Base-by-base conservation (phyloP, 2,329 filamentous ascomycete species). In the Exophiala spinifera region DNA sequence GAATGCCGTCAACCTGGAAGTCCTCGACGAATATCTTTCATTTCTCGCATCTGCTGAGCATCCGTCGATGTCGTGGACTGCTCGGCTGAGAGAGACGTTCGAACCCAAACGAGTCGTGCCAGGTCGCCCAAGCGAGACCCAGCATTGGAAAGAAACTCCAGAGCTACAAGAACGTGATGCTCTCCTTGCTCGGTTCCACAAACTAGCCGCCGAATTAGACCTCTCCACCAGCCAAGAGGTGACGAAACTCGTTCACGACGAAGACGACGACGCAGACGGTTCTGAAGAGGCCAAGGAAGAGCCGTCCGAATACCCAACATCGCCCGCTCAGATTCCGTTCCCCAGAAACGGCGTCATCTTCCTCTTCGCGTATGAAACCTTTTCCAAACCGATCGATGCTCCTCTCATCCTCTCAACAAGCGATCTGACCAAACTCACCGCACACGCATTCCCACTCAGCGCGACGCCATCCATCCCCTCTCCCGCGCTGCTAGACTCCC, bases 1-100 rank as follows among this genome's bases (percentile, higher is more conserved):
- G n/a, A 82, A 85, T 58, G 82, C 83, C 15, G 84, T 84, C 54
- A 66, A 84, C 11, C 79, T 84, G 1, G 82, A 85, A 60, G 66
- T 84, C 10, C 66, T 84, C 6, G 84, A 86, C 61, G 80, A 83
- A 20, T 86, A 84, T 54, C 34, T 60, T 28, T 60, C 60, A n/a
- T 58, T 54, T 5, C 52, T 62, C 14, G 36, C 46, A 21, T 46
- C 52, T 15, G 37, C 49, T 7, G 55, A 60, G 13, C 19, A 48
- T 19, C 50, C 60, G 15, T 60, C 50, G n/a, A 69, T 77, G 70
- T 70, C 70, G 11, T 75, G 73, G 72, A 68, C 74, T 0, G 63
- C 72, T 43, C 67, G 82, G 33, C 69, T 85, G 57, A 81, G 82
- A 66, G 82, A 86, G 62, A 79, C 79, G 58, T 66, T 79, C 20